These are phyloP conservation scores for Curvularia sp. DNA, from an alignment of 2,329 filamentous ascomycete species.

Conservation along the genomic window DNA sequence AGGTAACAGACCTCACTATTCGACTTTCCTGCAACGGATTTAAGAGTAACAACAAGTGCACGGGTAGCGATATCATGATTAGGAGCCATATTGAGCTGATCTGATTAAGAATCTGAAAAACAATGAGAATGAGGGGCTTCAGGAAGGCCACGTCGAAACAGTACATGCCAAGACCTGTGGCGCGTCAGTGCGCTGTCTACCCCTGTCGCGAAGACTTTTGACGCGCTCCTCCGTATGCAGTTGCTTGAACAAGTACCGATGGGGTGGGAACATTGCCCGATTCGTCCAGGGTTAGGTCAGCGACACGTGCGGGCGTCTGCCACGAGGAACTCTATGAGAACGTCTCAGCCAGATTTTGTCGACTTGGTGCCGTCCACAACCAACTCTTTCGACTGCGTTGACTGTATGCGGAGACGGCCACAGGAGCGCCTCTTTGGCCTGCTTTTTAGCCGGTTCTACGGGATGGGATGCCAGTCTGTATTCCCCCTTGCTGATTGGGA, in stretches of 20 bases:
- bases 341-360: conserved; percentile 1
- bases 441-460: conserved; percentile 16
- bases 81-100: no score
- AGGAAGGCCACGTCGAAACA: no score
- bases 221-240: no score
- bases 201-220: no score
- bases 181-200: no score
- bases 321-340: conserved; percentile 5
- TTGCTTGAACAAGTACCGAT: neutral
- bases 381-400: conserved; percentile 4
- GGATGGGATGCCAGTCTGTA: conserved; percentile 4
- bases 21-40: no score
- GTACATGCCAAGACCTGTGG: no score
- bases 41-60: no score
- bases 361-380: neutral
- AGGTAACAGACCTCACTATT: no score
- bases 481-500: conserved; percentile 9
- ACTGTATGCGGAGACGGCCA: neutral
- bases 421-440: conserved; percentile 4
- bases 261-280: conserved; percentile 5
- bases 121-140: no score
- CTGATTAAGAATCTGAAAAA: no score
- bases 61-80: no score
- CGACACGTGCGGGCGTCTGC: conserved; percentile 6
- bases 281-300: conserved; percentile 8